A percentile compares a stretch with the other conserved stretches of the same genome.
Conservation (phyloP, 2,329 filamentous ascomycete species). For the Botryosphaeria dothidea region DNA sequence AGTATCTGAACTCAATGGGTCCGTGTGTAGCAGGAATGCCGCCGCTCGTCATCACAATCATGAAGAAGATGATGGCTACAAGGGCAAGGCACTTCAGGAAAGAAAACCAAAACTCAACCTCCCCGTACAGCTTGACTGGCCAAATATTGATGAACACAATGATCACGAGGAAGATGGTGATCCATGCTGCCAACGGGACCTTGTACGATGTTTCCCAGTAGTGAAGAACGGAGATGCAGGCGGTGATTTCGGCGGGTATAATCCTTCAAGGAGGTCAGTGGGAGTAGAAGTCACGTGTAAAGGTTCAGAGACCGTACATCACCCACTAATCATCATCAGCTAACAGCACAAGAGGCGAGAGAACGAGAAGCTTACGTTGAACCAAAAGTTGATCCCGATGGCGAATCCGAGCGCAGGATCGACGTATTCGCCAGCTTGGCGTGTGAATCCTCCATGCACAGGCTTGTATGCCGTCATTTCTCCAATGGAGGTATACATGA, state of each 20-base stretch:
- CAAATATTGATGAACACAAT: constrained; percentile 25
- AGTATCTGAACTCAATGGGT: constrained; percentile 66
- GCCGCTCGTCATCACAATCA: constrained; percentile 26
- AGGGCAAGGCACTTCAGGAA: constrained; percentile 44
- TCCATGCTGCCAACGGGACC: constrained; percentile 59
- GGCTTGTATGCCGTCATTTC: constrained; percentile 18
- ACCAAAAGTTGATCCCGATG: constrained; percentile 19
- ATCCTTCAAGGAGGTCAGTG: background rate
- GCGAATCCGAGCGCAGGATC: constrained; percentile 20
- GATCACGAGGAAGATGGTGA: constrained; percentile 55
- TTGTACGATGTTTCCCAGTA: constrained; percentile 54
- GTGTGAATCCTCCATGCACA: constrained; percentile 13
- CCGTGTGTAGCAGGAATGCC: constrained; percentile 56
- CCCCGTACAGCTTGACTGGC: constrained; percentile 30
- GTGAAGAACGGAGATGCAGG: constrained; percentile 59
- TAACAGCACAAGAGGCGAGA: background rate
- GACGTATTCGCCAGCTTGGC: constrained; percentile 19
- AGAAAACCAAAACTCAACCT: constrained; percentile 51
- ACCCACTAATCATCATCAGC: constrained; percentile 4
- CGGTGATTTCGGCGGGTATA: constrained; percentile 50
- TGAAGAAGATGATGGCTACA: constrained; percentile 45
- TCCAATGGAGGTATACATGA: constrained; percentile 18
- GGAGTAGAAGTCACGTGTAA: background rate
- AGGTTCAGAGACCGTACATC: background rate
- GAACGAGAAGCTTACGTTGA: background rate